Percentiles rank a stretch among this genome's conserved stretches.
Conservation (phyloP, 306 rosid species). For the Delonix regia region DNA sequence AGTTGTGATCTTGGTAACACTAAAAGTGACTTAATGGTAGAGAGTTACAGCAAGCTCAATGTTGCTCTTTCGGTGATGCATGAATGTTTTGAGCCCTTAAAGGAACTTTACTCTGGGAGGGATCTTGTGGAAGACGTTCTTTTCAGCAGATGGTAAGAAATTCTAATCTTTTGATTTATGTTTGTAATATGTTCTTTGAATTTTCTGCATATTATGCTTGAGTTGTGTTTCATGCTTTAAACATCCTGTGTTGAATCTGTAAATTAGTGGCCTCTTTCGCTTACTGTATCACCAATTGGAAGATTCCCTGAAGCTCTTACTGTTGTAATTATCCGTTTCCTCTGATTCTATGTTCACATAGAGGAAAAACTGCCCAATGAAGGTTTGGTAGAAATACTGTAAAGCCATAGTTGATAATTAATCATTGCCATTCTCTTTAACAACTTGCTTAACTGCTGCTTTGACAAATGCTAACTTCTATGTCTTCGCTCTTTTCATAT, state of each 20-base stretch:
- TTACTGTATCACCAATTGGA: neutral
- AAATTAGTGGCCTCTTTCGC: neutral
- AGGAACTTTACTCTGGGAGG: constrained; percentile 58
- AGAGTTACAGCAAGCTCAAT: constrained; percentile 68
- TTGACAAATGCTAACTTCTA: neutral
- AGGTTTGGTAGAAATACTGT: neutral
- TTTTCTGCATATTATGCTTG: constrained; percentile 1
- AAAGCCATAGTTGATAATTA: neutral
- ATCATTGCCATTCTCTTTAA: too few relatives aligned
- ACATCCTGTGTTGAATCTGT: constrained; percentile 12
- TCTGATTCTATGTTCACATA: neutral
- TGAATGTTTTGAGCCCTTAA: constrained; percentile 87
- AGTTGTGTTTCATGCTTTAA: constrained; percentile 13
- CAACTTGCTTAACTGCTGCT: too few relatives aligned
- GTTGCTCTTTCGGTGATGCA: constrained; percentile 83
- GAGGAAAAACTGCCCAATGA: neutral
- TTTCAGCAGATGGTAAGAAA: constrained; percentile 70
- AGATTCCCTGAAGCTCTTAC: neutral
- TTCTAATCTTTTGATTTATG: constrained; percentile 31
- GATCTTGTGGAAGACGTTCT: constrained; percentile 76
- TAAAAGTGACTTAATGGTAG: constrained; percentile 44
- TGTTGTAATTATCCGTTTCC: neutral
- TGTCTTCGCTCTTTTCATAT: neutral
- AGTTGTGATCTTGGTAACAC: constrained; percentile 19
- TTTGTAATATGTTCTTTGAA: constrained; percentile 12